Base-by-base conservation (phyloP, 495 filamentous ascomycete species). In the Pyronema omphalodes region DNA sequence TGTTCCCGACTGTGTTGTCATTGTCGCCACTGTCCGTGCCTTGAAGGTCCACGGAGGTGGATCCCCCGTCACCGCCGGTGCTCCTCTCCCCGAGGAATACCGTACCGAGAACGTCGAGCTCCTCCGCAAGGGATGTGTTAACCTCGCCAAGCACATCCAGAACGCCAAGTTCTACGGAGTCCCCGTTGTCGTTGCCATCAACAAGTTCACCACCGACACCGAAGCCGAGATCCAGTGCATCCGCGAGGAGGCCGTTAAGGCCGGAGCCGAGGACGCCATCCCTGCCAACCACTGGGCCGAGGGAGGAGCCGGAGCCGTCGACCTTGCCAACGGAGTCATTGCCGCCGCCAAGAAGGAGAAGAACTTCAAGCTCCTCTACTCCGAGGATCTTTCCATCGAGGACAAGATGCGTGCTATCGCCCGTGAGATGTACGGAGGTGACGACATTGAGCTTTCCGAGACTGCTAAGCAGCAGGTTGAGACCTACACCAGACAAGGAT, bases 11-110 rank as follows among this genome's bases (percentile, higher is more conserved):
- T 82, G 84, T 3, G 88, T 94, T 12, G 85, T 98, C 37, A 81
- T 98, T 52, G 91, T 98, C 19, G 88, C 91, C 46, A 98, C 91
- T 2, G 85, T 96, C 44, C 82, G 91, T 58, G 91, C 91, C 3
- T 72, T 98, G 50, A 98, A 98, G 74, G 88, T 94, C 12, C 91
- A 98, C 64, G 91, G 91, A 56, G 91, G 89, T 29, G 91, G 88
- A 37, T 89, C 91, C 15, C 82, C 88, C 44, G 93, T 96, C 64
- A 79, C 80, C 34, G 84, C 89, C 29, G 91, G 89, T 37, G 85
- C 81, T 44, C 68, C 84, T 41, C 77, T 95, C 11, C 74, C 79
- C 57, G 81, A 88, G 54, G 80, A 91, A 14, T 98, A 96, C 71
- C 79, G 81, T 55, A 83, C 85, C 18, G 91, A 98, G 73, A 93